Conservation (phyloP, 2,329 filamentous ascomycete genomes). For the Penicillium sp. region DNA sequence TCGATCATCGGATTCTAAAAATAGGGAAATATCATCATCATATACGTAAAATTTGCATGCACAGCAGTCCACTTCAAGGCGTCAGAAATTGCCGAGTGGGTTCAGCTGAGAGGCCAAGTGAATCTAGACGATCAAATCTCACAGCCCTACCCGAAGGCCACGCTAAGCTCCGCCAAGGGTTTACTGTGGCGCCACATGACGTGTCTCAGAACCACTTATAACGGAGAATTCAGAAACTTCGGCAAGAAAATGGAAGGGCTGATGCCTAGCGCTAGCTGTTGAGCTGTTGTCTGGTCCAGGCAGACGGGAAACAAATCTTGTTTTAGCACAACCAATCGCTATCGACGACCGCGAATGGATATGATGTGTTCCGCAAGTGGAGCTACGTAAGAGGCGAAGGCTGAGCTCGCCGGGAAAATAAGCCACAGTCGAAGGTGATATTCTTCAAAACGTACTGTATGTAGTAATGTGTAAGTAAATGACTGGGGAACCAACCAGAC, state of each 20-base stretch:
- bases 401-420: background rate
- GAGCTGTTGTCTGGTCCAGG: background rate
- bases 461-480: background rate
- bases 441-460: background rate
- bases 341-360: background rate
- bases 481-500: background rate
- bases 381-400: background rate
- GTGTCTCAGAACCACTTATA: background rate
- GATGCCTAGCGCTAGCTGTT: background rate
- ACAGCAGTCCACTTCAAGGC: background rate
- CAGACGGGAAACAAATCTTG: background rate
- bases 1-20: background rate
- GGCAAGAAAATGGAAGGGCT: background rate
- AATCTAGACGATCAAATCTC: background rate
- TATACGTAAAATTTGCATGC: background rate
- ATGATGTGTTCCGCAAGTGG: background rate
- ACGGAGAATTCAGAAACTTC: background rate
- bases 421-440: background rate
- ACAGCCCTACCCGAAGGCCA: slow-evolving; percentile 1
- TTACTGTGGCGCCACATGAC: background rate
- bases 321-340: background rate
- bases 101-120: background rate
- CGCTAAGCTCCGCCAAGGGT: slow-evolving; percentile 2
- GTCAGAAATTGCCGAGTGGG: background rate
- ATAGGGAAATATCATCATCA: background rate